phyloP scores from a whole-genome alignment of 768 basidiomycete genomes.

The Lanmaoa pseudosensibilis region DNA sequence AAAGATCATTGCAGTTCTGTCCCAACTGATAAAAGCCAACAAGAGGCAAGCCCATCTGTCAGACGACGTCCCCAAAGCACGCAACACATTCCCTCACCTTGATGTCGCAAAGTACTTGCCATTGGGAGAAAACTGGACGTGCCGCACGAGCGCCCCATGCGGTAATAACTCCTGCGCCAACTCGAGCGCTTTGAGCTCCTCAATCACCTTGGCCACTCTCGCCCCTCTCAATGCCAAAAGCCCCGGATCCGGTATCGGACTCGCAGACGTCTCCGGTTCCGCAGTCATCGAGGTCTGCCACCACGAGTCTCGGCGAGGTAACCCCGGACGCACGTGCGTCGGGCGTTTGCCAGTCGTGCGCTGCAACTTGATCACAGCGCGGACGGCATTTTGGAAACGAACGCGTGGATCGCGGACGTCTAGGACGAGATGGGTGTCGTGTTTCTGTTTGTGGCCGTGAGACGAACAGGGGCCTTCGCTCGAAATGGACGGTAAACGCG shows the following conservation, averaged over 20 bases:
- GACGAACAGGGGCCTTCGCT: constrained; percentile 5
- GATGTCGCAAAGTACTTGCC: constrained; percentile 55
- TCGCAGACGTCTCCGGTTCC: constrained; percentile 4
- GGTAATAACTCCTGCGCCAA: constrained; percentile 39
- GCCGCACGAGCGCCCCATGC: constrained; percentile 52
- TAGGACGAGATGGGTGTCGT: constrained; percentile 16
- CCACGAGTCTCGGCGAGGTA: constrained; percentile 29
- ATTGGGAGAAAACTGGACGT: constrained; percentile 55
- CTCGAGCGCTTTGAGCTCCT: constrained; percentile 40
- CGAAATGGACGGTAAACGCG: constrained; percentile 1
- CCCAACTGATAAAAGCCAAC: constrained; percentile 38
- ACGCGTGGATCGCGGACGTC: constrained; percentile 26
- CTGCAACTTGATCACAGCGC: constrained; percentile 43
- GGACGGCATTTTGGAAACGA: constrained; percentile 43
- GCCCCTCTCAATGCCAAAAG: constrained; percentile 34
- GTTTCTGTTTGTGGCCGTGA: neutral
- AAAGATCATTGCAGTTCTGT: constrained; percentile 49
- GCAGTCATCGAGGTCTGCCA: constrained; percentile 20
- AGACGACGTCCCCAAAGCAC: neutral
- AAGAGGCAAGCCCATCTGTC: neutral
- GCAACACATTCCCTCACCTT: constrained; percentile 33
- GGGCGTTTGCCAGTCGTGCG: constrained; percentile 28
- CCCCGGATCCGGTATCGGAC: constrained; percentile 20
- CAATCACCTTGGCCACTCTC: constrained; percentile 40
- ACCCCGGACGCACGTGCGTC: constrained; percentile 19